Percentiles rank a stretch among this genome's conserved stretches.
These are phyloP conservation scores for Clathrospora elynae DNA, from an alignment of 2,329 filamentous ascomycete genomes.

Conservation along the genomic window DNA sequence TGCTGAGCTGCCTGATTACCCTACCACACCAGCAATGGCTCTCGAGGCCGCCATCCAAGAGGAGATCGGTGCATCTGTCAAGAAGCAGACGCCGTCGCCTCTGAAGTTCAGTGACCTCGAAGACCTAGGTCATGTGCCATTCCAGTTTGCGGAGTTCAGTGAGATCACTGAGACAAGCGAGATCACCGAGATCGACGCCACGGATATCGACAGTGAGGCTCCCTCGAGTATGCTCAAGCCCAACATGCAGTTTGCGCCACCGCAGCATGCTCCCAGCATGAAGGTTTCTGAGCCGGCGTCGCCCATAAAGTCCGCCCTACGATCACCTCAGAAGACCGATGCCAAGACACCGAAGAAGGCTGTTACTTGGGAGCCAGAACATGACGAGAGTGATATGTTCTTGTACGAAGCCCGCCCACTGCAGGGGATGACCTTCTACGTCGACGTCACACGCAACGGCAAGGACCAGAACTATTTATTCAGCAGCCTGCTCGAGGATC, in stretches of 20 bases:
- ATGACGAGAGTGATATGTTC: constrained; percentile 30
- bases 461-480: constrained; percentile 66
- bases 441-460: constrained; percentile 82
- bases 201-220: constrained; percentile 19
- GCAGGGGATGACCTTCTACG: constrained; percentile 73
- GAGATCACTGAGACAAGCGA: constrained; percentile 23
- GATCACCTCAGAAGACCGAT: constrained; percentile 43
- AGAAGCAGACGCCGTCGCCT: constrained; percentile 35
- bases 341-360: constrained; percentile 46
- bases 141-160: constrained; percentile 13
- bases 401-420: constrained; percentile 35
- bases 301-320: constrained; percentile 42
- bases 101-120: constrained; percentile 13
- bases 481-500: constrained; percentile 75
- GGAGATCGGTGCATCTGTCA: constrained; percentile 32
- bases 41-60: constrained; percentile 35
- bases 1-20: constrained; percentile 31
- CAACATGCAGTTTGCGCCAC: constrained; percentile 24
- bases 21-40: constrained; percentile 29
- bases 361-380: constrained; percentile 39
- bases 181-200: constrained; percentile 17
- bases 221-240: constrained; percentile 15
- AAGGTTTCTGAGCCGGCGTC: constrained; percentile 25
- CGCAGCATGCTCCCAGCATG: constrained; percentile 14
- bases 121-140: constrained; percentile 21